phyloP scores from a whole-genome alignment of 2,329 filamentous ascomycete species.

The Beauveria caledonica region DNA sequence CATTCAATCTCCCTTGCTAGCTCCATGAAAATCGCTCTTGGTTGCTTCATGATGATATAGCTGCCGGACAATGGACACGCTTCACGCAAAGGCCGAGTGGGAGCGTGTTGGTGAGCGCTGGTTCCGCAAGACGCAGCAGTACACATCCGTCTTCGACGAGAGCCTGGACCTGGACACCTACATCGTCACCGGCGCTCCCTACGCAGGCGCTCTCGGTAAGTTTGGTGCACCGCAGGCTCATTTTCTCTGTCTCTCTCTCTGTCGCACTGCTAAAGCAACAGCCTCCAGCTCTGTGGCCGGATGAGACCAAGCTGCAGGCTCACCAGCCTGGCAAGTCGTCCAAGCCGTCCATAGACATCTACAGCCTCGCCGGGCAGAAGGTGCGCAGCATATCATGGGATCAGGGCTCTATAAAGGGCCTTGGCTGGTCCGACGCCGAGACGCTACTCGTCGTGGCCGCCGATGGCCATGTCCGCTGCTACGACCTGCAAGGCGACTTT shows the following conservation, averaged over 20 bases:
- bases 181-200: conserved; percentile 82
- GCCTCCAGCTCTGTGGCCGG: conserved; percentile 69
- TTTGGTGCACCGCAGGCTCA: neutral
- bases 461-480: conserved; percentile 86
- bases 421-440: conserved; percentile 97
- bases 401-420: conserved; percentile 73
- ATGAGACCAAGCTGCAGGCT: conserved; percentile 75
- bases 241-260: neutral
- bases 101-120: conserved; percentile 87
- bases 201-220: conserved; percentile 86
- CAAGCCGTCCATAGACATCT: conserved; percentile 86
- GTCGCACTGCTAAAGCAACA: conserved; percentile 9
- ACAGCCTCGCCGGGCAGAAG: conserved; percentile 84
- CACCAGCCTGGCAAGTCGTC: conserved; percentile 63
- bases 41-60: conserved; percentile 23
- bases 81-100: conserved; percentile 78
- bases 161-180: conserved; percentile 95
- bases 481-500: conserved; percentile 90
- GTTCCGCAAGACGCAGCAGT: conserved; percentile 91
- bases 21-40: no score
- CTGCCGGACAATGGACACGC: conserved; percentile 40
- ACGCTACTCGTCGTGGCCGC: conserved; percentile 79
- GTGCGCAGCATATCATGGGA: conserved; percentile 87
- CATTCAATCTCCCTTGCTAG: no score
- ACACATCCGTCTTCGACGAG: conserved; percentile 86